Conservation (phyloP, 1,139 yeast species). For the Blastobotrys capitulatus region DNA sequence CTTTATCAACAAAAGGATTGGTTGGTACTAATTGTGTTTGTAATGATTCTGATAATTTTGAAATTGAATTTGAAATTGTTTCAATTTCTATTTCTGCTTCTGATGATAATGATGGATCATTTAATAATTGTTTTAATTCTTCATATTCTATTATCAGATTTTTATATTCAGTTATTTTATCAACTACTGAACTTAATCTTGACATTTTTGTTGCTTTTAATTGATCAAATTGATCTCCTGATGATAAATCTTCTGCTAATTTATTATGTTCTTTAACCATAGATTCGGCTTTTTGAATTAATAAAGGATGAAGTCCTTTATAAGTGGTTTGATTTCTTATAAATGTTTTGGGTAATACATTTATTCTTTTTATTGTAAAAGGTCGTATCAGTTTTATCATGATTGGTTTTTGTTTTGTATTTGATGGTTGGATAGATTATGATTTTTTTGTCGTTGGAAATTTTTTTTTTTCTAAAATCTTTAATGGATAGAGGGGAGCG, state of each 20-base stretch:
- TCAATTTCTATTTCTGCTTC: constrained; percentile 49
- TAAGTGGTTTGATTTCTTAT: constrained; percentile 1
- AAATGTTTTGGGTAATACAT: background rate
- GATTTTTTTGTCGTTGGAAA: no score
- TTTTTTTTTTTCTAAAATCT: no score
- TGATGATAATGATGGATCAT: constrained; percentile 35
- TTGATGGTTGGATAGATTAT: no score
- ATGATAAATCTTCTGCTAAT: constrained; percentile 40
- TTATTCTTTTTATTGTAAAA: background rate
- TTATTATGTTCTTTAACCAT: constrained; percentile 46
- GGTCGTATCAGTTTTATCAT: background rate
- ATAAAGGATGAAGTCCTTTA: constrained; percentile 21
- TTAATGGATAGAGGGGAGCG: no score
- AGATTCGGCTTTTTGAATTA: constrained; percentile 48
- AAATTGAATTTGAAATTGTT: constrained; percentile 23
- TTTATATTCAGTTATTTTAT: constrained; percentile 46
- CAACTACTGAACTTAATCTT: constrained; percentile 49
- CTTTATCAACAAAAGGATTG: constrained; percentile 67
- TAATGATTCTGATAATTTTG: constrained; percentile 39
- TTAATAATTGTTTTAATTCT: constrained; percentile 35
- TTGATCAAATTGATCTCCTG: constrained; percentile 44
- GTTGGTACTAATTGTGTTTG: constrained; percentile 65
- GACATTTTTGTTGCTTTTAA: constrained; percentile 55
- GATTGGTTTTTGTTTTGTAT: background rate
- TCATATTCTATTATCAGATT: constrained; percentile 27